Evolutionary conservation across 768 basidiomycete species (phyloP).

Genomic region (Tremella mesenterica): DNA sequence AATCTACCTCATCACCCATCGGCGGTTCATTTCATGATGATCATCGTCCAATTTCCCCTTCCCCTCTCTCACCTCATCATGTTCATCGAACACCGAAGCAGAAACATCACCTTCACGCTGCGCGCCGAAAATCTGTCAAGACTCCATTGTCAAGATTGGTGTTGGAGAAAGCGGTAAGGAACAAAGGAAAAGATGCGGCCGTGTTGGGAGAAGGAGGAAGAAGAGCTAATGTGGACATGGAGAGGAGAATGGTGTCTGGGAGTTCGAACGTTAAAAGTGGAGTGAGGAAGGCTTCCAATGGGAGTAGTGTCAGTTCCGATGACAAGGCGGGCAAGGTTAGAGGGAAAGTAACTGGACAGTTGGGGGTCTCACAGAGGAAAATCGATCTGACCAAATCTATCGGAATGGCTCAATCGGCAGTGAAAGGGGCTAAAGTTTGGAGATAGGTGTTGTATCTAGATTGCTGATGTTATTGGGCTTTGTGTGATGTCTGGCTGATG

Average conservation of each 20-base stretch:
- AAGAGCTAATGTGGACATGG: background rate
- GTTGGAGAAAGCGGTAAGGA: slow-evolving; percentile 32
- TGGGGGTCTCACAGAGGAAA: background rate
- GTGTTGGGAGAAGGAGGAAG: slow-evolving; percentile 1
- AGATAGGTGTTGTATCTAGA: no score
- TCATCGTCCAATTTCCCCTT: slow-evolving; percentile 26
- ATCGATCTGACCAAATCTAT: background rate
- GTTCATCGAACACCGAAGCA: slow-evolving; percentile 17
- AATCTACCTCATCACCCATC: background rate
- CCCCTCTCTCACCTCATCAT: slow-evolving; percentile 14
- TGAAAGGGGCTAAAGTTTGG: no score
- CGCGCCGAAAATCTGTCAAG: slow-evolving; percentile 13
- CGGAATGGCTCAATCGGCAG: background rate
- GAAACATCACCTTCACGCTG: slow-evolving; percentile 7
- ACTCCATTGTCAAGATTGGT: slow-evolving; percentile 35
- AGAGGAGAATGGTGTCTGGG: background rate
- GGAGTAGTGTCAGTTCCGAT: no score
- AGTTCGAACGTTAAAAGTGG: no score
- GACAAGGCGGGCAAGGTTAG: no score
- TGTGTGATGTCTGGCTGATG: no score
- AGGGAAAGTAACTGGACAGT: no score
- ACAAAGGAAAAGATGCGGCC: slow-evolving; percentile 10
- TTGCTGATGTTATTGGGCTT: no score
- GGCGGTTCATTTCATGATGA: background rate
- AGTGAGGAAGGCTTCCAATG: no score